Evolutionary conservation across 2,329 filamentous ascomycete genomes (phyloP), one percentile per base, ranked within the genome.

Genomic region (Phoma sp.): DNA sequence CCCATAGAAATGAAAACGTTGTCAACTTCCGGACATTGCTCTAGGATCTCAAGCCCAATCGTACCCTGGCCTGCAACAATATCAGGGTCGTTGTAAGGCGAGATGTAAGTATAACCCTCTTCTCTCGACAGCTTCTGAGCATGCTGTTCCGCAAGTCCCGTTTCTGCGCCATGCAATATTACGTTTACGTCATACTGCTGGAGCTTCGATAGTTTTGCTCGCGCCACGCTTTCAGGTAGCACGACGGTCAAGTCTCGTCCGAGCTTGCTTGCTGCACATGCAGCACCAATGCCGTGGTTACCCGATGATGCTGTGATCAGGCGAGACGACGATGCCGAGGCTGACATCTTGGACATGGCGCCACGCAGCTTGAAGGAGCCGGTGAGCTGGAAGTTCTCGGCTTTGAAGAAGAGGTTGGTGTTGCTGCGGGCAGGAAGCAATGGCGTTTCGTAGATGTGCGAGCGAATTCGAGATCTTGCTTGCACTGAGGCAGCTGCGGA

Each of bases 361-460:
- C 49, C 49, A 14, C 34, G 39, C n/a, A 53, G 25, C 37, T 53
- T 53, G 49, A 47, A 53, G 15, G 42, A 53, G 34, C 49, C 49
- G 3, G 49, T 53, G 11, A 53, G 49, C 23, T 53, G 49, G 40
- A 53, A 53, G 28, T 47, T 47, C 15, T 53, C 49, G 10, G 49
- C 49, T 12, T 53, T 53, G 25, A 47, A 47, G 42, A 47, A 53
- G 34, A 53, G 40, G n/a, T 29, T 18, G 20, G 49, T 2, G 1
- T 11, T 30, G 18, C 34, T 32, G 10, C 42, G 17, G 20, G 49
- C 34, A 7, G 49, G 33, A 9, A 53, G 25, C 5, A 53, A 18
- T 3, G 49, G 49, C n/a, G 42, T 47, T 33, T 53, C 32, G 34
- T 53, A 53, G 25, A 53, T 53, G n/a, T 53, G 42, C 4, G 39